Conservation (phyloP, 2,329 filamentous ascomycete genomes). For the Emergomyces africanus region DNA sequence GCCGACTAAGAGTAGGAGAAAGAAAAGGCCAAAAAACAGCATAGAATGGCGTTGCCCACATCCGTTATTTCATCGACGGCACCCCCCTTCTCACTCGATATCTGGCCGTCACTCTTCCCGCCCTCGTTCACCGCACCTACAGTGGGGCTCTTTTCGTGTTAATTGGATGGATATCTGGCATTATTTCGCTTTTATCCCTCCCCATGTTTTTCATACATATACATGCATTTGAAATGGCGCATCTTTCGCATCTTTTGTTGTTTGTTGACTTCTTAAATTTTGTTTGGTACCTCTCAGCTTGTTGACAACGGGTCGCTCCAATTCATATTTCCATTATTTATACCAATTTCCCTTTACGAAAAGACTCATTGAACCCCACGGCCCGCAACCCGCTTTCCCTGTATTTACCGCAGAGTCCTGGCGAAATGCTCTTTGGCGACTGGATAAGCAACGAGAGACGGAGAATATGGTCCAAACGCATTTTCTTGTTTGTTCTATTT, state of each 20-base stretch:
- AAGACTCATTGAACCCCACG: neutral
- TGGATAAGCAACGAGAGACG: neutral
- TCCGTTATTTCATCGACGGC: neutral
- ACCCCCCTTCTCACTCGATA: neutral
- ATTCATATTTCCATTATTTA: neutral
- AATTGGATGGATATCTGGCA: neutral
- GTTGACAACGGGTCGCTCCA: neutral
- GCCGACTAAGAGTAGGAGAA: neutral
- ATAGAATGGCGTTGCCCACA: neutral
- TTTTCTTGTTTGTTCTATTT: neutral
- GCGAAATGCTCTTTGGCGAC: neutral
- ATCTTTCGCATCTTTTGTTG: no score
- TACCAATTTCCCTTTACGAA: neutral
- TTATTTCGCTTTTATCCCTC: neutral
- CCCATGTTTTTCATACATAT: neutral
- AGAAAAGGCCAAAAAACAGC: neutral
- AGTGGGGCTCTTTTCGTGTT: neutral
- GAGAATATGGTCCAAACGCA: neutral
- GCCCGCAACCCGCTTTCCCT: neutral
- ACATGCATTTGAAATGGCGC: neutral
- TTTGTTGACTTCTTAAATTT: neutral
- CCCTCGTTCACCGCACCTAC: neutral
- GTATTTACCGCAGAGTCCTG: neutral
- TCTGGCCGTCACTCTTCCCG: neutral
- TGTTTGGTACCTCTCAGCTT: neutral